Conservation (phyloP, 345 rosid genomes). For the Sonneratia caseolaris region DNA sequence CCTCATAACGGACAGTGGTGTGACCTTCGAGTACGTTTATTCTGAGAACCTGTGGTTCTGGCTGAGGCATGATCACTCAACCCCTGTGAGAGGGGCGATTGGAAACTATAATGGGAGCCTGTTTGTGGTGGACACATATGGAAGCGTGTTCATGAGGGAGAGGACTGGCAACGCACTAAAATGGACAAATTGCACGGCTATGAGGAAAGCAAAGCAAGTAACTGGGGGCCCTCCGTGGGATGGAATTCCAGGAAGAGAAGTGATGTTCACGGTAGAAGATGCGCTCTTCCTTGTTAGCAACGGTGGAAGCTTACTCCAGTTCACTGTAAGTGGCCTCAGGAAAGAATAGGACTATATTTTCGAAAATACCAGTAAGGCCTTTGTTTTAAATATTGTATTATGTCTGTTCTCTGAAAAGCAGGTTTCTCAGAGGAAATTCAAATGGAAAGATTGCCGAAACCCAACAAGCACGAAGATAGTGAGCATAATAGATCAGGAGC, state of each 20-base stretch:
- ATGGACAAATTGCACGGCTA: slow-evolving; percentile 59
- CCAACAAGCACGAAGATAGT: slow-evolving; percentile 48
- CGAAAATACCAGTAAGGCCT: not conserved
- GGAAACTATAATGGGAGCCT: slow-evolving; percentile 66
- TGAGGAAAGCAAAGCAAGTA: slow-evolving; percentile 42
- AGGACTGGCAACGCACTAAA: slow-evolving; percentile 32
- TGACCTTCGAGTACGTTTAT: slow-evolving; percentile 49
- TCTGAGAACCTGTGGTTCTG: slow-evolving; percentile 56
- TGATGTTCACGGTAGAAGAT: slow-evolving; percentile 44
- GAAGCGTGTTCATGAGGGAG: slow-evolving; percentile 48
- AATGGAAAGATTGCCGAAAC: slow-evolving; percentile 54
- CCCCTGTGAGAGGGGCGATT: slow-evolving; percentile 43
- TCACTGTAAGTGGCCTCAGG: slow-evolving; percentile 36
- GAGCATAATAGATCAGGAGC: slow-evolving; percentile 51
- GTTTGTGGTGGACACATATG: slow-evolving; percentile 41
- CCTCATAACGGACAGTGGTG: slow-evolving; percentile 40
- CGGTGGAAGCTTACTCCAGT: slow-evolving; percentile 47
- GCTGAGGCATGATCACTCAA: slow-evolving; percentile 57
- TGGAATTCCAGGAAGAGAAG: slow-evolving; percentile 36
- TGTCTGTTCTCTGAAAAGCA: slow-evolving; percentile 6
- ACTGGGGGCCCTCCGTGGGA: slow-evolving; percentile 65
- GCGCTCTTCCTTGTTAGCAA: slow-evolving; percentile 58
- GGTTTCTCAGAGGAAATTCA: slow-evolving; percentile 50
- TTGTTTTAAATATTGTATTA: not conserved
- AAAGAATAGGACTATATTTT: not conserved